These are phyloP conservation scores for Coriaria nepalensis DNA, from an alignment of 306 rosid species.

Conservation along the genomic window DNA sequence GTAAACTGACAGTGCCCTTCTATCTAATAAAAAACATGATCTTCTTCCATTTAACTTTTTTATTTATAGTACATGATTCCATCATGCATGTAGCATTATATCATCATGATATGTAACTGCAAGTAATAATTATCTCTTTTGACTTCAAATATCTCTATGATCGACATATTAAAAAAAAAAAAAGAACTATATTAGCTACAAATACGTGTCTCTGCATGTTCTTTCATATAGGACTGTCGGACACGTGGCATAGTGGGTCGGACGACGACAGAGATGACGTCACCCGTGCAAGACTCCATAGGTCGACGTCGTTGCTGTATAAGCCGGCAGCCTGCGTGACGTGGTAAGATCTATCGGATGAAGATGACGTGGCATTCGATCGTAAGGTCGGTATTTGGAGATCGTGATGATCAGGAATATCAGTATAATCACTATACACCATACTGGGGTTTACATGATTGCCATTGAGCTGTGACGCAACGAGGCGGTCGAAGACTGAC, in stretches of 20 bases:
- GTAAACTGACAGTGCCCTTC: slow-evolving; percentile 43
- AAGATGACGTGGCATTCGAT: slow-evolving; percentile 22
- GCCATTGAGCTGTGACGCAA: slow-evolving; percentile 75
- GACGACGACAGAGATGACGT: slow-evolving; percentile 41
- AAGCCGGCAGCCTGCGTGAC: slow-evolving; percentile 24
- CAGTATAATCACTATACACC: slow-evolving; percentile 21
- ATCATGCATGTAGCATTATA: not conserved
- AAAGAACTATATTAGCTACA: slow-evolving; percentile 4
- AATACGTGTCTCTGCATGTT: slow-evolving; percentile 8
- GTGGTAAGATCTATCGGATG: slow-evolving; percentile 21
- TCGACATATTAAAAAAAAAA: not conserved
- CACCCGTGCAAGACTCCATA: slow-evolving; percentile 55
- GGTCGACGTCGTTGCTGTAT: slow-evolving; percentile 45
- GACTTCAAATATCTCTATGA: slow-evolving; percentile 7
- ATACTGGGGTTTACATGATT: slow-evolving; percentile 27
- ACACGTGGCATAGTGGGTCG: slow-evolving; percentile 52
- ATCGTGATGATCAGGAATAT: slow-evolving; percentile 18
- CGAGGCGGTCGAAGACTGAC: slow-evolving; percentile 69
- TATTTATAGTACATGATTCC: slow-evolving; percentile 9
- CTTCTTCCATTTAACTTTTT: slow-evolving; percentile 13
- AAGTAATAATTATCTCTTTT: slow-evolving; percentile 12
- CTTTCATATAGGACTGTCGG: slow-evolving; percentile 26
- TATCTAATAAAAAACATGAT: slow-evolving; percentile 30
- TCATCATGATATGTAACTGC: slow-evolving; percentile 8
- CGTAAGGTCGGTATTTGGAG: slow-evolving; percentile 38